Base-by-base conservation (phyloP, 257 asterid species). In the Salvia rosmarinus region DNA sequence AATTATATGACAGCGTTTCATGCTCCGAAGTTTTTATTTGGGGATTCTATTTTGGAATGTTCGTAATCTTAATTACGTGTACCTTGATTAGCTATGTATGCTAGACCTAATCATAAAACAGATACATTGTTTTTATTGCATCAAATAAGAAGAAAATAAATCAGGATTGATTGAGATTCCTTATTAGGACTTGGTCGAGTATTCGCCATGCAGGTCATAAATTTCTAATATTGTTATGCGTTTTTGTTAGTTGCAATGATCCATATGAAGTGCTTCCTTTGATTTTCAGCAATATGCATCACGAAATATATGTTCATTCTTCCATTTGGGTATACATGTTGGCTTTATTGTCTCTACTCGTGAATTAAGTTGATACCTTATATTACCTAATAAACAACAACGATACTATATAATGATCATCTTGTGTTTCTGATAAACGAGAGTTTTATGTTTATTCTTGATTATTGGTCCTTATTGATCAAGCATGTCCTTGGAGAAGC, bases 241-340 rank as follows among this genome's bases (percentile, higher is more conserved):
- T 14, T 65, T 37, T 30, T 28, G 55, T 64, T 64, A 12, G 50
- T 9, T 34, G 16, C 44, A 25, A 14, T 57, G 40, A 57, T 57
- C 43, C 5, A 1, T 9, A 20, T 0, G 34, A 54, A 54, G 60
- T 7, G 6, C 35, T 54, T 5, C 32, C 14, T 61, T 9, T 34
- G 6, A 11, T 32, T 32, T 59, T 21, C 71, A 66, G 71, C 59
- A 30, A 47, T 9, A 23, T 66, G 71, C 59, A 28, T 46, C 42
- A 9, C 9, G 16, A 66, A 34, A 12, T 20, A 4, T 32, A 16
- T 30, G 20, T 12, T 7, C 44, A 17, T 67, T 49, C 34, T 30
- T 34, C 14, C 9, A 49, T 40, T 50, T 32, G 6, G 52, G n/a
- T 21, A 51, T 51, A 5, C 16, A 9, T 9, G 46, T 47, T 9